Conservation (phyloP, 768 basidiomycete genomes). For the Hypholoma fasciculare region DNA sequence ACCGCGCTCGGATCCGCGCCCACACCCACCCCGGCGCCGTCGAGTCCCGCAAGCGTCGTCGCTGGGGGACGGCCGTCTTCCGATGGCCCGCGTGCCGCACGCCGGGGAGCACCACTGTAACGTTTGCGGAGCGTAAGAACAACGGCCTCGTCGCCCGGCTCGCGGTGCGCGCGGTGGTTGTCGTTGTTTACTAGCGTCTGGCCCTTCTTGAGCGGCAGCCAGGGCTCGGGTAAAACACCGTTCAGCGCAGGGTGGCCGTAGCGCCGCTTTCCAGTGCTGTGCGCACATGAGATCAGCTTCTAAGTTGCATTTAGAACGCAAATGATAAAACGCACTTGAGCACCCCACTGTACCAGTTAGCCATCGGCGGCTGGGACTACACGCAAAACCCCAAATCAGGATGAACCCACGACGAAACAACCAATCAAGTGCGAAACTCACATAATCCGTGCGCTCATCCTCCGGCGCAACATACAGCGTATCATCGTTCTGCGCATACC, state of each 20-base stretch:
- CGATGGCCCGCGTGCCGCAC: conserved; percentile 8
- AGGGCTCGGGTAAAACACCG: conserved; percentile 91
- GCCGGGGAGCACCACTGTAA: conserved; percentile 49
- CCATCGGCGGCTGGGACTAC: conserved; percentile 95
- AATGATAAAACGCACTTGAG: conserved; percentile 59
- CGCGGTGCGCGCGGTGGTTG: conserved; percentile 35
- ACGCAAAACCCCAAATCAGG: conserved; percentile 3
- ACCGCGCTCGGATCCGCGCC: conserved; percentile 23
- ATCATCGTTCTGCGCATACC: conserved; percentile 94
- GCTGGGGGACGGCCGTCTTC: conserved; percentile 13
- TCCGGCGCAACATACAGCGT: conserved; percentile 94
- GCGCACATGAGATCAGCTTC: neutral
- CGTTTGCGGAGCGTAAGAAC: conserved; percentile 82
- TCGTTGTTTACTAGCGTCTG: conserved; percentile 70
- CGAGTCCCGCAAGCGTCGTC: conserved; percentile 6
- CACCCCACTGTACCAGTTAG: conserved; percentile 91
- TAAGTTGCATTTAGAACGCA: too few relatives aligned
- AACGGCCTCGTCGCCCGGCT: conserved; percentile 59
- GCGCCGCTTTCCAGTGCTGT: conserved; percentile 88
- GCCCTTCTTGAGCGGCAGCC: conserved; percentile 89
- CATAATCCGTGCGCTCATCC: conserved; percentile 90
- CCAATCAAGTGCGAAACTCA: conserved; percentile 27
- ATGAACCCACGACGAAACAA: too few relatives aligned
- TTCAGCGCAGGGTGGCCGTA: conserved; percentile 95
- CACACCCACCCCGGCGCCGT: neutral